phyloP scores from a whole-genome alignment of 257 asterid species.

The Voacanga thouarsii region DNA sequence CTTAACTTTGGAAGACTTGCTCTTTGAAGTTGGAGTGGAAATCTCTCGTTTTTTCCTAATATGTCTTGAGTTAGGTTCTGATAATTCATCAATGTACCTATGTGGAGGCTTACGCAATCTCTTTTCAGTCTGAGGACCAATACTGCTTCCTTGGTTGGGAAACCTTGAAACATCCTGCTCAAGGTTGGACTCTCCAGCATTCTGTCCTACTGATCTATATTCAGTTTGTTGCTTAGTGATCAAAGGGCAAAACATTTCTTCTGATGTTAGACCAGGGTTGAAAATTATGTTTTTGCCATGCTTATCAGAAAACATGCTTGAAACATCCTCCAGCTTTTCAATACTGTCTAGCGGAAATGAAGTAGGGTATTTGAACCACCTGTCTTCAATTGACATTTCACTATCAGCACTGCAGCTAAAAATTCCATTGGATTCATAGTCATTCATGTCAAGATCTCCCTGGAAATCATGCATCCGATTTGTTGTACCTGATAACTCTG shows the following conservation, averaged over 20 bases:
- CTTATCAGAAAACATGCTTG: constrained; percentile 49
- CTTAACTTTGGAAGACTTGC: constrained; percentile 39
- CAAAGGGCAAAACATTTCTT: constrained; percentile 30
- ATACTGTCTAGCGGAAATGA: constrained; percentile 44
- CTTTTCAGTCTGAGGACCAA: constrained; percentile 45
- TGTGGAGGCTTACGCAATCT: constrained; percentile 87
- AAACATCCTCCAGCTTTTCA: constrained; percentile 52
- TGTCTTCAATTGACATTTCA: constrained; percentile 37
- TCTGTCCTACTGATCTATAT: constrained; percentile 19
- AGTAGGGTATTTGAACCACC: constrained; percentile 39
- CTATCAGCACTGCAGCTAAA: constrained; percentile 32
- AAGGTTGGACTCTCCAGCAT: constrained; percentile 16
- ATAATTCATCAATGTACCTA: constrained; percentile 82
- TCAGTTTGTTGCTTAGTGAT: constrained; percentile 36
- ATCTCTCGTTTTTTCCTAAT: constrained; percentile 40
- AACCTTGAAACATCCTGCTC: constrained; percentile 28
- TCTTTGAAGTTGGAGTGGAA: constrained; percentile 42
- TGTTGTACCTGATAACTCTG: constrained; percentile 45
- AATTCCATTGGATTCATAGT: constrained; percentile 37
- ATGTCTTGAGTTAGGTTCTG: constrained; percentile 43
- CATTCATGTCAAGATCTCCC: constrained; percentile 31
- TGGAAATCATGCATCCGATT: constrained; percentile 38
- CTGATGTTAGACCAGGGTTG: constrained; percentile 28
- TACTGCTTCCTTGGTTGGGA: constrained; percentile 21
- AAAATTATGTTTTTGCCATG: constrained; percentile 33